A percentile compares a stretch with the other conserved stretches of the same genome.
Evolutionary conservation across 2,329 filamentous ascomycete species (phyloP).

Genomic region (Exserohilum rostratum): DNA sequence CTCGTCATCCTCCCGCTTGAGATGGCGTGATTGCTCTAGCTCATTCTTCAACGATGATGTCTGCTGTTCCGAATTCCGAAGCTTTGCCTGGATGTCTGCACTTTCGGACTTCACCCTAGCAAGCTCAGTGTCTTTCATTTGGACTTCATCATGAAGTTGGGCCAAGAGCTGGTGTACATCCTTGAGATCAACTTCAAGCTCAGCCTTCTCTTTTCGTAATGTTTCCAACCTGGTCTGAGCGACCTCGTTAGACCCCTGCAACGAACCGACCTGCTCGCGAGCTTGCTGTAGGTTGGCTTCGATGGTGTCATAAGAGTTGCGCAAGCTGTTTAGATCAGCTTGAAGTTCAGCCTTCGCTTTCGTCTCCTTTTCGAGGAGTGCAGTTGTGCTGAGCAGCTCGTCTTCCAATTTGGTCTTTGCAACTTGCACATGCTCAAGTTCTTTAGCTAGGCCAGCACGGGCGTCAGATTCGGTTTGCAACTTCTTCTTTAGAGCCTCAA

Average conservation of each 20-base stretch:
- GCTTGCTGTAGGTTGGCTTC: conserved; percentile 30
- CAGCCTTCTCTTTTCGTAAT: conserved; percentile 25
- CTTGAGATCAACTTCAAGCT: conserved; percentile 29
- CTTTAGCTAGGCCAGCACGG: conserved; percentile 21
- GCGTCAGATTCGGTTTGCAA: conserved; percentile 20
- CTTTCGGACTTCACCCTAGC: conserved; percentile 28
- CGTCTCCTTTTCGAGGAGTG: conserved; percentile 20
- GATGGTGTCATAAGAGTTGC: conserved; percentile 19
- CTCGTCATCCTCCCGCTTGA: conserved; percentile 21
- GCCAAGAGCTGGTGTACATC: conserved; percentile 25
- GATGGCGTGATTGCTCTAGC: conserved; percentile 21
- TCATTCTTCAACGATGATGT: conserved; percentile 25
- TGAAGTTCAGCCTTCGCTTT: conserved; percentile 21
- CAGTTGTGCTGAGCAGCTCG: conserved; percentile 21
- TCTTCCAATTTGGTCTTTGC: conserved; percentile 28
- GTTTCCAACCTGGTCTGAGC: conserved; percentile 26
- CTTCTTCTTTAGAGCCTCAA: conserved; percentile 23
- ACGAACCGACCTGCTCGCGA: conserved; percentile 22
- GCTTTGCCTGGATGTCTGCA: conserved; percentile 24
- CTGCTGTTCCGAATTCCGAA: conserved; percentile 28
- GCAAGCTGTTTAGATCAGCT: conserved; percentile 29
- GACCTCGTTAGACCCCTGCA: conserved; percentile 25
- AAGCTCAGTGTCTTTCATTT: conserved; percentile 32
- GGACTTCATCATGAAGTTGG: conserved; percentile 28
- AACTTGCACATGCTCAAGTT: conserved; percentile 29